Evolutionary conservation across 2,329 filamentous ascomycete species (phyloP).

Genomic region (Amesomyces nigricolor): DNA sequence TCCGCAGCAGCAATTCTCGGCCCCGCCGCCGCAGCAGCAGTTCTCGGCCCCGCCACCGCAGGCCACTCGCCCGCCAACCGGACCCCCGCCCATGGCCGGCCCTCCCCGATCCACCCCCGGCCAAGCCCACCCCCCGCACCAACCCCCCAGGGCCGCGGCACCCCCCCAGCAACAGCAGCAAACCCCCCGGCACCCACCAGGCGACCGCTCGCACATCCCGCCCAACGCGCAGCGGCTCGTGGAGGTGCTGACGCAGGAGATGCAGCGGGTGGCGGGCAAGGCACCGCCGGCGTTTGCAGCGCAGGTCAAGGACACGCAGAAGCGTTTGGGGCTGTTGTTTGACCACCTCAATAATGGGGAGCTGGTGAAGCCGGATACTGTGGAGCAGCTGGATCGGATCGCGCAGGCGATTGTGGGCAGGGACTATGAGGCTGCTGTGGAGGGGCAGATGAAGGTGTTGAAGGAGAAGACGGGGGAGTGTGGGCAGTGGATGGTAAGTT

Average conservation of each 20-base stretch:
- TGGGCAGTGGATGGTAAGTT: conserved; percentile 78
- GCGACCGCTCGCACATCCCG: conserved; percentile 87
- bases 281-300: conserved; percentile 81
- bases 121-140: conserved; percentile 18
- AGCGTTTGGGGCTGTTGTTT: conserved; percentile 87
- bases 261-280: conserved; percentile 80
- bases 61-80: conserved; percentile 36
- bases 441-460: conserved; percentile 69
- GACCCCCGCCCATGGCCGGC: conserved; percentile 38
- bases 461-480: conserved; percentile 73
- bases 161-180: conserved; percentile 44
- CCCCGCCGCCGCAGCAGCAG: conserved; percentile 37
- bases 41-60: conserved; percentile 44
- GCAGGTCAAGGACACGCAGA: conserved; percentile 91
- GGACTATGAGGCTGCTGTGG: conserved; percentile 63
- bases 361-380: conserved; percentile 72
- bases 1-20: conserved; percentile 37
- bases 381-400: conserved; percentile 59
- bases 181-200: conserved; percentile 67
- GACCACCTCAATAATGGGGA: conserved; percentile 97
- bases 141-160: neutral
- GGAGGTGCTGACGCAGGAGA: conserved; percentile 74
- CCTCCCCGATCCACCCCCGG: conserved; percentile 33
- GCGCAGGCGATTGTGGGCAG: conserved; percentile 61
- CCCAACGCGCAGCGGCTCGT: conserved; percentile 68